These are phyloP conservation scores for Phoma sp. DNA, from an alignment of 2,329 filamentous ascomycete species.

Conservation along the genomic window DNA sequence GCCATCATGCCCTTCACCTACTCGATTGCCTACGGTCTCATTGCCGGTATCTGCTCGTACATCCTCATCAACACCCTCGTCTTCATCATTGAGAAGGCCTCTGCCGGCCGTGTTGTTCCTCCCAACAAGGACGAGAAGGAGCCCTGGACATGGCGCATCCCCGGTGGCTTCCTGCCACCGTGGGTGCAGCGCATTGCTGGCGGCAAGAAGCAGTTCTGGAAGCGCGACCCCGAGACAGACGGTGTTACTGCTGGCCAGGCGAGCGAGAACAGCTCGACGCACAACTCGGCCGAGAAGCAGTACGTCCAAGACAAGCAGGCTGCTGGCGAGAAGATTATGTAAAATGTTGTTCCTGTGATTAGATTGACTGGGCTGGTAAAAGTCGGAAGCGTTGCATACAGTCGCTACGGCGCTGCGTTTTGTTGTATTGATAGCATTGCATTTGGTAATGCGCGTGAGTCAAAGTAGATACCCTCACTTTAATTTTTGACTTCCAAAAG, in stretches of 20 bases:
- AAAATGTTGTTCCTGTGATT: not conserved
- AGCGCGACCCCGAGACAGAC: constrained; percentile 32
- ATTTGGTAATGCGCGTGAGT: constrained; percentile 9
- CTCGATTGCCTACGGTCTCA: constrained; percentile 85
- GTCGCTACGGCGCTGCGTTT: constrained; percentile 11
- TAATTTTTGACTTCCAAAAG: constrained; percentile 10
- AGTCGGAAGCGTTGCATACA: constrained; percentile 9
- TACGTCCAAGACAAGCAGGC: constrained; percentile 33
- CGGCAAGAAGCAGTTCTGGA: constrained; percentile 80
- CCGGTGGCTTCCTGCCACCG: constrained; percentile 75
- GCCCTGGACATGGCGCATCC: constrained; percentile 78
- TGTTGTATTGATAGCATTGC: constrained; percentile 14
- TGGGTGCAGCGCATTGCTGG: constrained; percentile 71
- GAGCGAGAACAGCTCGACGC: constrained; percentile 37
- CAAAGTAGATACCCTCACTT: constrained; percentile 19
- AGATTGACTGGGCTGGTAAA: constrained; percentile 6
- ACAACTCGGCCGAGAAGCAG: constrained; percentile 32
- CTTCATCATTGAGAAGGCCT: constrained; percentile 71
- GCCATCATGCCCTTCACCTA: constrained; percentile 90
- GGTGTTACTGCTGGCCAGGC: constrained; percentile 34
- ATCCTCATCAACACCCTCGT: constrained; percentile 76
- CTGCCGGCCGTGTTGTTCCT: constrained; percentile 74
- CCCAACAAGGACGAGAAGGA: constrained; percentile 79
- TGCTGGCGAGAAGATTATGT: constrained; percentile 24
- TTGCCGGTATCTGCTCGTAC: constrained; percentile 80